Evolutionary conservation across 2,329 filamentous ascomycete genomes (phyloP).

Genomic region (Sclerotinia trifoliorum): DNA sequence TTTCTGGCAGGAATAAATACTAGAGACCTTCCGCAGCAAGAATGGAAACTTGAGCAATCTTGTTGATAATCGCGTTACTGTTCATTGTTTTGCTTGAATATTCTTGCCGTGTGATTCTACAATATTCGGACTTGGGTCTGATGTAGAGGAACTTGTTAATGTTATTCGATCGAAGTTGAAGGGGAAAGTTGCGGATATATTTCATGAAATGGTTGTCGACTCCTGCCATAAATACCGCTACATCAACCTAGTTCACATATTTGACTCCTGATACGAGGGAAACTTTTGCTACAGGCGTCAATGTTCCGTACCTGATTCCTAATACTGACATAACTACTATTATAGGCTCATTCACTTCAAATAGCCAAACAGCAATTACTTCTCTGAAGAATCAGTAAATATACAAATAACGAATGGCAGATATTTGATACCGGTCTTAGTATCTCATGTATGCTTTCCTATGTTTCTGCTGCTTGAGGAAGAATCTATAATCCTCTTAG

Average conservation of each 20-base stretch:
- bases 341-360: neutral
- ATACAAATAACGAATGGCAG: neutral
- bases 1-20: neutral
- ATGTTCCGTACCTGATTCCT: neutral
- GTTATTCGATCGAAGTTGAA: neutral
- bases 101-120: slow-evolving; percentile 8
- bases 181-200: neutral
- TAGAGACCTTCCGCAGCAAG: neutral
- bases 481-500: no score
- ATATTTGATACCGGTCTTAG: neutral
- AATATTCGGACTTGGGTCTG: neutral
- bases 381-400: neutral
- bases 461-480: no score
- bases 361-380: neutral
- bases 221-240: neutral
- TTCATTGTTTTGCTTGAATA: slow-evolving; percentile 7
- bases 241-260: neutral
- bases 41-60: neutral
- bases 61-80: neutral
- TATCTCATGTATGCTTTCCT: neutral
- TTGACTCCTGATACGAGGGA: neutral
- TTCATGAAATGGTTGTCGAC: neutral
- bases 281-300: neutral
- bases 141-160: neutral
- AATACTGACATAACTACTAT: neutral